Conservation (phyloP, 352 stramenopile species). For the Phytopythium cucurbitacearum region DNA sequence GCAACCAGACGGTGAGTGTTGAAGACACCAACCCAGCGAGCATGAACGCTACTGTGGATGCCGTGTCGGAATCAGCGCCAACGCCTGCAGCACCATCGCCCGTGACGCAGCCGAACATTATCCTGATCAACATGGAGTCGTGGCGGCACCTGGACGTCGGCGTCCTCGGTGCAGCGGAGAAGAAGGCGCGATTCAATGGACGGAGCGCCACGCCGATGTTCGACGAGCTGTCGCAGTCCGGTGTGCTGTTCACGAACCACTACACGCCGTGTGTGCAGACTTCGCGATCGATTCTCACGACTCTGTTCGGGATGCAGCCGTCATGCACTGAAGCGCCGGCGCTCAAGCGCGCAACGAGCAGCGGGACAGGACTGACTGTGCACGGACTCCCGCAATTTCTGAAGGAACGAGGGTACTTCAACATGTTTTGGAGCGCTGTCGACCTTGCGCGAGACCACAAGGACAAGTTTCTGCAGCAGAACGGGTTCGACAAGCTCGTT, state of each 20-base stretch:
- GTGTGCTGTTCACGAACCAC: slow-evolving; percentile 62
- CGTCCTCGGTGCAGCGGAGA: slow-evolving; percentile 49
- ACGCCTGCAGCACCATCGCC: neutral
- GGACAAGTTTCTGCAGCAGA: slow-evolving; percentile 56
- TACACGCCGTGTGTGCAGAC: slow-evolving; percentile 71
- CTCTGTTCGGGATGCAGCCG: slow-evolving; percentile 67
- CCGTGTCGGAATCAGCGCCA: too few species aligned
- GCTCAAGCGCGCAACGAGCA: slow-evolving; percentile 49
- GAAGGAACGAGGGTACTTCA: slow-evolving; percentile 63
- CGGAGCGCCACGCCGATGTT: slow-evolving; percentile 59
- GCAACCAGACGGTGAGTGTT: slow-evolving; percentile 15
- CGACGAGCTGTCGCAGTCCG: slow-evolving; percentile 44
- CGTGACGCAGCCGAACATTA: slow-evolving; percentile 44
- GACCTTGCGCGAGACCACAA: slow-evolving; percentile 64
- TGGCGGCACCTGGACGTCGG: slow-evolving; percentile 64
- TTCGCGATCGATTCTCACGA: slow-evolving; percentile 49
- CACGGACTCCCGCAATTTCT: slow-evolving; percentile 60
- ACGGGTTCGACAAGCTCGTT: slow-evolving; percentile 70
- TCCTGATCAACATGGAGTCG: slow-evolving; percentile 74
- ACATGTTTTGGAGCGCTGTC: slow-evolving; percentile 68
- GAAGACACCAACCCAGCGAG: slow-evolving; percentile 4
- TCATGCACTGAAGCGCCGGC: slow-evolving; percentile 62
- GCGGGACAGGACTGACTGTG: slow-evolving; percentile 9
- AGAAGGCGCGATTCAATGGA: slow-evolving; percentile 23
- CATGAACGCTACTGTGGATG: neutral